phyloP scores from a whole-genome alignment of 805 yeast species.

The baker's yeast (Saccharomyces cerevisiae) region DNA sequence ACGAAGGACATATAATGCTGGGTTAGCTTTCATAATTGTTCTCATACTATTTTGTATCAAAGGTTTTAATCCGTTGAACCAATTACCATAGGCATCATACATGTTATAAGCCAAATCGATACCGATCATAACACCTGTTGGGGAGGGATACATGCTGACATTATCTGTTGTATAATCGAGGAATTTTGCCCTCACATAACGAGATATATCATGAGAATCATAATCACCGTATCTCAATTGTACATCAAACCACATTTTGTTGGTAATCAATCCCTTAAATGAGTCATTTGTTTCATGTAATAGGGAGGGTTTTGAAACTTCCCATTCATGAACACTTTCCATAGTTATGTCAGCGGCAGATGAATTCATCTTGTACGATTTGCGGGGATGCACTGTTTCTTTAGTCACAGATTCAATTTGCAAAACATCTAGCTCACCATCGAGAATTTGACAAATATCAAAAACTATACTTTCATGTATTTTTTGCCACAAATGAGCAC shows the following conservation, averaged over 20 bases:
- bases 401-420: slow-evolving; percentile 83
- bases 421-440: slow-evolving; percentile 73
- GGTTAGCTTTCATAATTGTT: slow-evolving; percentile 90
- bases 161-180: slow-evolving; percentile 88
- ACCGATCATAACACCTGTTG: slow-evolving; percentile 86
- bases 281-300: slow-evolving; percentile 63
- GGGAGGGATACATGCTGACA: slow-evolving; percentile 78
- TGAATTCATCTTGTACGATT: slow-evolving; percentile 94
- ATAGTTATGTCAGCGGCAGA: slow-evolving; percentile 87
- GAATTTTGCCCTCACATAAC: slow-evolving; percentile 88
- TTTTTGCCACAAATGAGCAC: slow-evolving; percentile 98
- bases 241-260: slow-evolving; percentile 89
- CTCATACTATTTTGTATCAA: slow-evolving; percentile 85
- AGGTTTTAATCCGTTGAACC: slow-evolving; percentile 94
- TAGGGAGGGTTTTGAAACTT: slow-evolving; percentile 71
- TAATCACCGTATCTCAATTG: slow-evolving; percentile 95
- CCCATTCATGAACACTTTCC: slow-evolving; percentile 72
- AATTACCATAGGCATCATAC: slow-evolving; percentile 93
- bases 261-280: slow-evolving; percentile 47
- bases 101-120: slow-evolving; percentile 91
- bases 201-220: slow-evolving; percentile 92
- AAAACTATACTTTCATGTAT: slow-evolving; percentile 93
- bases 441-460: slow-evolving; percentile 87
- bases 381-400: slow-evolving; percentile 91
- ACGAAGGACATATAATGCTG: slow-evolving; percentile 81